A percentile compares a stretch with the other conserved stretches of the same genome.
phyloP scores from a whole-genome alignment of 768 basidiomycete species.

The Epithele typhae region DNA sequence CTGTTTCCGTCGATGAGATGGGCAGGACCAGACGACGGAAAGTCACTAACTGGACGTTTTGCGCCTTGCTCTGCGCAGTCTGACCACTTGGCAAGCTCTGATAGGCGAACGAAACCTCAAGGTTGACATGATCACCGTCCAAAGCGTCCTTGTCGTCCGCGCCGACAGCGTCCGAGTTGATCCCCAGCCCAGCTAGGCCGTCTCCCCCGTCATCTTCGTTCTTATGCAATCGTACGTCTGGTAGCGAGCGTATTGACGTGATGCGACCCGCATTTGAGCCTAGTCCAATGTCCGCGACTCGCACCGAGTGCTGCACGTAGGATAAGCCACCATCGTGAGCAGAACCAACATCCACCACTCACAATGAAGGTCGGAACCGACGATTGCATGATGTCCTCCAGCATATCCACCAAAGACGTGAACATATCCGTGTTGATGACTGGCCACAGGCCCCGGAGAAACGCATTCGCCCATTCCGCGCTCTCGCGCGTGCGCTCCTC shows the following conservation, averaged over 20 bases:
- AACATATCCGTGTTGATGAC: slow-evolving; percentile 69
- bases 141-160: slow-evolving; percentile 23
- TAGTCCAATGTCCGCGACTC: slow-evolving; percentile 67
- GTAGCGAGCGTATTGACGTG: slow-evolving; percentile 59
- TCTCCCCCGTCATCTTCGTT: slow-evolving; percentile 28
- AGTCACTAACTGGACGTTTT: slow-evolving; percentile 46
- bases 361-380: slow-evolving; percentile 39
- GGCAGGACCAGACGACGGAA: not conserved
- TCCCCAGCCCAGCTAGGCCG: slow-evolving; percentile 4
- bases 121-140: slow-evolving; percentile 52
- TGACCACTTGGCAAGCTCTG: slow-evolving; percentile 46
- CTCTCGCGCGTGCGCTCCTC: slow-evolving; percentile 30
- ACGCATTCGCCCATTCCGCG: slow-evolving; percentile 65
- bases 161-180: slow-evolving; percentile 5
- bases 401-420: slow-evolving; percentile 52
- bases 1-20: slow-evolving; percentile 7
- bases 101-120: slow-evolving; percentile 71
- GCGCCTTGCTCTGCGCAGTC: slow-evolving; percentile 31
- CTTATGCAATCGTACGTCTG: slow-evolving; percentile 33
- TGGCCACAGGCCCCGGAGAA: slow-evolving; percentile 65
- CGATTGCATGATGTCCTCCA: slow-evolving; percentile 55
- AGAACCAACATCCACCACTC: not conserved
- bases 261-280: slow-evolving; percentile 68
- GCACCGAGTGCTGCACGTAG: slow-evolving; percentile 44
- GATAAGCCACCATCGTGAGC: too few species aligned